Base-by-base conservation (phyloP, 2,329 filamentous ascomycete genomes). In the Hypoxylon sp. region DNA sequence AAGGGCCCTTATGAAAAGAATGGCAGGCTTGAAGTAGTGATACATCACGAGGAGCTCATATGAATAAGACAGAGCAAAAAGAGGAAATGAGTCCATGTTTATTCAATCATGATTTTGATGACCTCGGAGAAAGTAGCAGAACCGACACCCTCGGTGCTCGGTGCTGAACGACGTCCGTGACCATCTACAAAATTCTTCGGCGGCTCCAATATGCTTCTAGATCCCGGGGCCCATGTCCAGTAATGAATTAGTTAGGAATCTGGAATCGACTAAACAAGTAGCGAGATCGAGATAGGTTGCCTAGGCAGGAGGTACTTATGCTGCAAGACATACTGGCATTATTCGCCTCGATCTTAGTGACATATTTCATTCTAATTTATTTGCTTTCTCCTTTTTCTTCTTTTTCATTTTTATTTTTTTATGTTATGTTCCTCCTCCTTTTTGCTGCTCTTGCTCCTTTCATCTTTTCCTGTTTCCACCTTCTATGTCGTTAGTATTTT, bases 101-200 rank as follows among this genome's bases (percentile, higher is more conserved):
- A n/a, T 5, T 16, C 34, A 37, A 50, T 16, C 43, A 43, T 29
- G 46, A 56, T 11, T 47, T 46, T 30, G 21, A 45, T 19, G 55
- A 45, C 12, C 54, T 58, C 61, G 54, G 53, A 63, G 61, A 45
- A 56, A 52, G 19, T 11, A 16, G 25, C n/a, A 47, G 39, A 32
- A 39, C 37, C 39, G 39, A 52, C 25, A 30, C 25, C 9, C 58
- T 61, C 61, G 53, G 60, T 57, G 60, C 41, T 63, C 52, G 53
- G 53, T 52, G 34, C 14, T 47, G 46, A 58, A 27, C 30, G n/a
- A 63, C 16, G 27, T 43, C 53, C 53, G 50, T n/a, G 16, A 30
- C 27, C 32, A 30, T 37, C 7, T 53, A 39, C 48, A 47, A 48
- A 34, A 19, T 48, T 47, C 34, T 41, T 52, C 39, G 45, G 23